Conservation (phyloP, 805 yeast species). For the Cephaloascus fragrans region DNA sequence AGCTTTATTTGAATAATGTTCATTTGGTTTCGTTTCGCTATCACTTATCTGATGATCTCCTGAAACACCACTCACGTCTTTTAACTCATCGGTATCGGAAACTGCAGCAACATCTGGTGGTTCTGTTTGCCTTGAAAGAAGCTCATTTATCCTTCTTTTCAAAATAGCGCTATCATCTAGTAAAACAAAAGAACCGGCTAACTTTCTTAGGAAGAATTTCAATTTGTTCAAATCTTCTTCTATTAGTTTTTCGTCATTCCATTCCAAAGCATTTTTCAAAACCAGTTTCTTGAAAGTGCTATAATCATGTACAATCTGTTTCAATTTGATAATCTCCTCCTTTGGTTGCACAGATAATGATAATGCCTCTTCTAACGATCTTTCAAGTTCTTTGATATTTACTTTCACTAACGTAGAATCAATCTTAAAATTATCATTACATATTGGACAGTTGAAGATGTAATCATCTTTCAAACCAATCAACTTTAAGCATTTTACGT, state of each 20-base stretch:
- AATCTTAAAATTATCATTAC: slow-evolving; percentile 5
- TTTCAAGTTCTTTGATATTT: slow-evolving; percentile 6
- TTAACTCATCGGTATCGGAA: neutral
- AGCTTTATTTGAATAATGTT: neutral
- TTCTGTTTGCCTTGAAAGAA: neutral
- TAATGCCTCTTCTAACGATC: slow-evolving; percentile 16
- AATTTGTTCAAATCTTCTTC: slow-evolving; percentile 16
- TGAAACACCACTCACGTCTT: neutral
- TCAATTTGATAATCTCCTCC: slow-evolving; percentile 1
- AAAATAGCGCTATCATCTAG: neutral
- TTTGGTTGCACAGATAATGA: slow-evolving; percentile 39
- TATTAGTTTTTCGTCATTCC: slow-evolving; percentile 8
- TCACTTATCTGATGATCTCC: too few relatives aligned
- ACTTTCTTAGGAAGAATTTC: slow-evolving; percentile 35
- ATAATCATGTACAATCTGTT: slow-evolving; percentile 2
- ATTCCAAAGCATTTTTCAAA: slow-evolving; percentile 6
- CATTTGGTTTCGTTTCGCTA: neutral
- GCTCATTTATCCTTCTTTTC: neutral
- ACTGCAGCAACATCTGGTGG: neutral
- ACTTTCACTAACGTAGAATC: neutral
- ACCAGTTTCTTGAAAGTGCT: slow-evolving; percentile 6
- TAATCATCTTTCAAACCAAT: slow-evolving; percentile 10
- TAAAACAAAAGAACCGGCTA: slow-evolving; percentile 32
- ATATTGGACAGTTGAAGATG: neutral
- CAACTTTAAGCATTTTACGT: slow-evolving; percentile 43